phyloP scores from a whole-genome alignment of 1,284 basidiomycete genomes.

The Papiliotrema flavescens region DNA sequence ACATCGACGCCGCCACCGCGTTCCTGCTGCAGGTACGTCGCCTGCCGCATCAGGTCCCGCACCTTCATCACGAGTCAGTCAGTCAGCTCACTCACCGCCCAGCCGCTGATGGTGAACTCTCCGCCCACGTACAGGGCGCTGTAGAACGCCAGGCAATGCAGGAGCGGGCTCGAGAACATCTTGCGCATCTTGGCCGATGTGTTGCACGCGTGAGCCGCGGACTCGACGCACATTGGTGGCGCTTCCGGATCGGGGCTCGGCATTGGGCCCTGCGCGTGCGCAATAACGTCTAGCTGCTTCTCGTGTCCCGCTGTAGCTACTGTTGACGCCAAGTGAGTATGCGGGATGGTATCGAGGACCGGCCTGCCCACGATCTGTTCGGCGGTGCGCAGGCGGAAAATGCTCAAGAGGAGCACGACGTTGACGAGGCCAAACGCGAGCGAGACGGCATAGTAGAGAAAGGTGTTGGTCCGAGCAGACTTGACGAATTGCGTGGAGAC shows the following conservation, averaged over 20 bases:
- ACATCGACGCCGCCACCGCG: conserved; percentile 30
- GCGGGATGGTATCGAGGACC: too few species aligned
- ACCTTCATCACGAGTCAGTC: too few species aligned
- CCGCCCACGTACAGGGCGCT: conserved; percentile 40
- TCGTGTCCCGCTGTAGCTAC: too few species aligned
- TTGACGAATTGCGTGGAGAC: conserved; percentile 65
- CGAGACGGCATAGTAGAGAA: conserved; percentile 62
- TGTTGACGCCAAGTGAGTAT: too few species aligned
- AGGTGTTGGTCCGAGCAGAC: conserved; percentile 51
- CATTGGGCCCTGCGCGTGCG: too few species aligned
- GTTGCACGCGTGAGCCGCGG: neutral
- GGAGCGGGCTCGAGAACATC: conserved; percentile 27
- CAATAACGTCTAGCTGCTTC: too few species aligned
- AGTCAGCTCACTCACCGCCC: conserved; percentile 22
- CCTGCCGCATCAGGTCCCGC: conserved; percentile 14
- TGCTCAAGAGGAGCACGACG: neutral
- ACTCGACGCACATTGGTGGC: neutral
- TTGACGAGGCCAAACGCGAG: conserved; percentile 56
- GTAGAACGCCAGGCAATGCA: conserved; percentile 36
- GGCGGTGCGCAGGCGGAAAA: too few species aligned
- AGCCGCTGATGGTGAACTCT: conserved; percentile 41
- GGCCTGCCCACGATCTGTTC: too few species aligned
- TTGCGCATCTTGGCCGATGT: conserved; percentile 36
- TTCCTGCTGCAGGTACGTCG: conserved; percentile 37
- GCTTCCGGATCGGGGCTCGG: too few species aligned